Evolutionary conservation across 805 yeast species (phyloP).

Genomic region (Geotrichum ghanense): DNA sequence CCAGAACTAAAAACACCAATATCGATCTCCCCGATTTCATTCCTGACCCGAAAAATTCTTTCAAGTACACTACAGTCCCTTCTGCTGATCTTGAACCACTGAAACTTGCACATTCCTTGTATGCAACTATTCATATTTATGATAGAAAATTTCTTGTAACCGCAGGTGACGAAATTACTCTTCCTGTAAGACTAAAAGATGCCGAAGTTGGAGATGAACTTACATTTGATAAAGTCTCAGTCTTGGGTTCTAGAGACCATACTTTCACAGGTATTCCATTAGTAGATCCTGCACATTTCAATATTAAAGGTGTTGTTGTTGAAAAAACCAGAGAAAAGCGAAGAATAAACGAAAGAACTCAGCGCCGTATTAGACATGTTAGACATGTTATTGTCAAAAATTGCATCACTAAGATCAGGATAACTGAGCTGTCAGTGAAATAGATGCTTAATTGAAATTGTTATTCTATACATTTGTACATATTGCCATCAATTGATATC

Average conservation of each 20-base stretch:
- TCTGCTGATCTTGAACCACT: slow-evolving; percentile 44
- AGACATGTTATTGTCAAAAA: slow-evolving; percentile 58
- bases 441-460: too few relatives aligned
- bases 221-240: slow-evolving; percentile 59
- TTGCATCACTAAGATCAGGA: slow-evolving; percentile 64
- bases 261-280: slow-evolving; percentile 46
- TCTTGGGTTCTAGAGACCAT: slow-evolving; percentile 77
- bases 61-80: neutral
- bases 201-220: slow-evolving; percentile 80
- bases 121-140: slow-evolving; percentile 75
- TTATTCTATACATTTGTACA: too few relatives aligned
- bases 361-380: slow-evolving; percentile 69
- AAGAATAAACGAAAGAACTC: slow-evolving; percentile 52
- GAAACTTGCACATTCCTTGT: slow-evolving; percentile 55
- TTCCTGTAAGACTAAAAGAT: slow-evolving; percentile 68
- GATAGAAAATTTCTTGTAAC: slow-evolving; percentile 82
- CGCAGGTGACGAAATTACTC: slow-evolving; percentile 70
- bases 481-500: too few relatives aligned
- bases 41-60: neutral
- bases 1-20: neutral
- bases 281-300: slow-evolving; percentile 41
- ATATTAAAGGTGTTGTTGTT: slow-evolving; percentile 58
- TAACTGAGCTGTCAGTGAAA: slow-evolving; percentile 56
- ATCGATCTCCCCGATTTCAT: neutral
- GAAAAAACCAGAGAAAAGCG: slow-evolving; percentile 76